Percentiles rank a stretch among this genome's conserved stretches.
These are phyloP conservation scores for Thymus quinquecostatus DNA, from an alignment of 257 asterid genomes.

Conservation along the genomic window DNA sequence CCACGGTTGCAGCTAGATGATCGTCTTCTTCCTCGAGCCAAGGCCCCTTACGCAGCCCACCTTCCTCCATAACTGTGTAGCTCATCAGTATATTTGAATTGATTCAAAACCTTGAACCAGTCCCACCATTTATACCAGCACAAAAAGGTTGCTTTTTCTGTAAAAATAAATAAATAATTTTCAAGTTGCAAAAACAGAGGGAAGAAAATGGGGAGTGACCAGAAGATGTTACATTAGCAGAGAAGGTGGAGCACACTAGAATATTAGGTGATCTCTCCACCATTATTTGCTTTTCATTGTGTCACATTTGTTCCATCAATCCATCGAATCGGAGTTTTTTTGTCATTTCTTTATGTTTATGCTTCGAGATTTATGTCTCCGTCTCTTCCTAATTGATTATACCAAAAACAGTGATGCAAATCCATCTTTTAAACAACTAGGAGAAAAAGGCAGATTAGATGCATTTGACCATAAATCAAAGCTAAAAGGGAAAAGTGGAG, in stretches of 20 bases:
- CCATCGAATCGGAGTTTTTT: too few species aligned
- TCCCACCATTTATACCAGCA: conserved; percentile 31
- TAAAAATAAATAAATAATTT: background rate
- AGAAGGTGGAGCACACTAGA: conserved; percentile 31
- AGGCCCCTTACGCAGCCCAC: conserved; percentile 60
- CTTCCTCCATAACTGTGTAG: conserved; percentile 41
- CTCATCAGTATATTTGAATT: background rate
- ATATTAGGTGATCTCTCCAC: conserved; percentile 12
- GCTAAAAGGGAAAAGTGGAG: conserved; percentile 26
- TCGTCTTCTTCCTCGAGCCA: conserved; percentile 79
- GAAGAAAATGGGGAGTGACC: conserved; percentile 27
- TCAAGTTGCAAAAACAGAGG: conserved; percentile 22
- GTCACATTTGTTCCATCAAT: too few species aligned
- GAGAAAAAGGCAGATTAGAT: background rate
- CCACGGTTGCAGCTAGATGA: conserved; percentile 49
- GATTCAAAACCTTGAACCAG: background rate
- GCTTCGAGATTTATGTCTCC: background rate
- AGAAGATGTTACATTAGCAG: conserved; percentile 44
- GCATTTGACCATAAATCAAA: background rate
- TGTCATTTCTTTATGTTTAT: background rate
- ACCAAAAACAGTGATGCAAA: conserved; percentile 19
- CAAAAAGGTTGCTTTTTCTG: conserved; percentile 30
- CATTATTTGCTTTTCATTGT: conserved; percentile 12
- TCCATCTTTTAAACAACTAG: too few species aligned
- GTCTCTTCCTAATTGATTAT: conserved; percentile 25